Evolutionary conservation across 108 stramenopile species (phyloP).

Genomic region (Cyclotella atomus): DNA sequence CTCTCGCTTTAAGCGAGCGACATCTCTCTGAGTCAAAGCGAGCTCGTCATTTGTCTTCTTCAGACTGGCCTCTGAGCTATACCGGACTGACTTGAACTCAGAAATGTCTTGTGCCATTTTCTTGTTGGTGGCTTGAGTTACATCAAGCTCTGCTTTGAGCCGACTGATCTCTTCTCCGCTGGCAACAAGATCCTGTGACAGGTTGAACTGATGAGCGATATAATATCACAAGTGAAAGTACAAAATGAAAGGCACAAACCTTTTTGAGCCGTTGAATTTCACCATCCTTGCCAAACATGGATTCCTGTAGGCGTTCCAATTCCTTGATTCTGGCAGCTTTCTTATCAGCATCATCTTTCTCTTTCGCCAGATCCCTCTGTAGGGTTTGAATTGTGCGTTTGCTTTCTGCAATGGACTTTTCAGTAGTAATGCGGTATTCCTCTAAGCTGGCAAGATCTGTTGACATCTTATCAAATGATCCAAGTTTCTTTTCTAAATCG

Average conservation of each 20-base stretch:
- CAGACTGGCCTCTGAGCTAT: constrained; percentile 19
- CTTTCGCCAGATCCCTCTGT: constrained; percentile 12
- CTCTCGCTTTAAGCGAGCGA: constrained; percentile 29
- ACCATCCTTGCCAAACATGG: constrained; percentile 14
- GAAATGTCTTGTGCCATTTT: constrained; percentile 27
- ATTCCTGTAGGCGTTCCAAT: constrained; percentile 10
- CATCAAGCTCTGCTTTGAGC: constrained; percentile 26
- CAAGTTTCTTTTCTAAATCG: constrained; percentile 34
- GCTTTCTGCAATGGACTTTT: constrained; percentile 36
- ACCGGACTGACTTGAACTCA: constrained; percentile 27
- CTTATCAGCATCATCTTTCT: constrained; percentile 4
- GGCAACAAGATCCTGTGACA: constrained; percentile 20
- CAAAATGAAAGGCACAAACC: constrained; percentile 1
- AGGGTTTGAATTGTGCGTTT: constrained; percentile 22
- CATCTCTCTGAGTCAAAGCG: constrained; percentile 20
- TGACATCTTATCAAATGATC: constrained; percentile 6
- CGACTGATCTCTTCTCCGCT: constrained; percentile 21
- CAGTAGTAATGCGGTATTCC: constrained; percentile 3
- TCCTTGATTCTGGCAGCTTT: constrained; percentile 22
- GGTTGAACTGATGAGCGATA: neutral
- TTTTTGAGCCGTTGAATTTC: constrained; percentile 35
- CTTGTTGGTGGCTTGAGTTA: constrained; percentile 16
- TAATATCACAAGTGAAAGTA: neutral
- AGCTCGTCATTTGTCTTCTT: constrained; percentile 27
- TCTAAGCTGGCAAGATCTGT: constrained; percentile 14